Conservation (phyloP, 129 eudicot species). For the Centella asiatica region DNA sequence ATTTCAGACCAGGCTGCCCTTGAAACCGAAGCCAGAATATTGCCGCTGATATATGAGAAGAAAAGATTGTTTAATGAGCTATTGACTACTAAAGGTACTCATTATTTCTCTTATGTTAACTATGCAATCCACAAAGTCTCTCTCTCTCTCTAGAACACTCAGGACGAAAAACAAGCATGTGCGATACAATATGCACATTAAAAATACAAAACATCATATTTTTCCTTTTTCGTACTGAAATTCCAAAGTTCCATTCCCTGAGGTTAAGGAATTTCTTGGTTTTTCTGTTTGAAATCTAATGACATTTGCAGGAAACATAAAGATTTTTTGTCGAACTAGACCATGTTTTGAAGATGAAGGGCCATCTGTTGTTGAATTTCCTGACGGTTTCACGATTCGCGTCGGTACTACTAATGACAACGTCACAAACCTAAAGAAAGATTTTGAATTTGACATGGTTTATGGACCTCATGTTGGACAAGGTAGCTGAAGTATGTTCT, state of each 20-base stretch:
- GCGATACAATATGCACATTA: too few relatives aligned
- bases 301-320: slow-evolving; percentile 63
- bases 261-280: neutral
- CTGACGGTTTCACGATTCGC: slow-evolving; percentile 79
- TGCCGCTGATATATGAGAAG: slow-evolving; percentile 83
- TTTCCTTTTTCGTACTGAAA: neutral
- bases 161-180: neutral
- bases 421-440: slow-evolving; percentile 80
- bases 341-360: slow-evolving; percentile 99
- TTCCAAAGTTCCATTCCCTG: neutral
- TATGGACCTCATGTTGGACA: slow-evolving; percentile 99
- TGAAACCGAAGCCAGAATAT: slow-evolving; percentile 88
- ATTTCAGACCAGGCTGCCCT: slow-evolving; percentile 92
- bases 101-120: slow-evolving; percentile 9
- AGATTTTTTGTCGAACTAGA: slow-evolving; percentile 92
- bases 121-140: slow-evolving; percentile 1
- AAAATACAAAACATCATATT: neutral
- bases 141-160: neutral
- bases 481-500: slow-evolving; percentile 35
- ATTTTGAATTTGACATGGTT: slow-evolving; percentile 96
- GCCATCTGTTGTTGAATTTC: slow-evolving; percentile 72
- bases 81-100: slow-evolving; percentile 85
- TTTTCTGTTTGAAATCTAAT: neutral
- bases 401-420: slow-evolving; percentile 68
- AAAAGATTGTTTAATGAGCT: slow-evolving; percentile 80